Percentiles rank a stretch among this genome's conserved stretches.
These are phyloP conservation scores for Favolaschia claudopus DNA, from an alignment of 768 basidiomycete genomes.

Conservation along the genomic window DNA sequence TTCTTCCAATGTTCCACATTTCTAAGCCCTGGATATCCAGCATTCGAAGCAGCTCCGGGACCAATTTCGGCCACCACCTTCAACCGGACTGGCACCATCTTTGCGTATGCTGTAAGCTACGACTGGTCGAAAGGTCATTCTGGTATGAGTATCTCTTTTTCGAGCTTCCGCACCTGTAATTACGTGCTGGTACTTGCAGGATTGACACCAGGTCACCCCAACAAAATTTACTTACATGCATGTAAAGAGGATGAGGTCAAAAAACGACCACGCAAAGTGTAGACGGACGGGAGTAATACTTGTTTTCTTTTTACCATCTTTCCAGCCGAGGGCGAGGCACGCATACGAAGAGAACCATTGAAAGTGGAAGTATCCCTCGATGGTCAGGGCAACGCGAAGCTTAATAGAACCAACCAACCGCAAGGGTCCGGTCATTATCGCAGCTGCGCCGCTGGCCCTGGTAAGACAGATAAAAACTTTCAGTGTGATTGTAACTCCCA, in stretches of 20 bases:
- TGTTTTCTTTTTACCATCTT: not conserved
- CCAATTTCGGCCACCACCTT: conserved; percentile 18
- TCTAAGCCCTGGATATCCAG: conserved; percentile 40
- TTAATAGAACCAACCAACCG: too few relatives aligned
- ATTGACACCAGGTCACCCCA: conserved; percentile 56
- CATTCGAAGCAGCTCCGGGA: conserved; percentile 69
- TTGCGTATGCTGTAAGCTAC: not conserved
- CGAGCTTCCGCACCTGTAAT: not conserved
- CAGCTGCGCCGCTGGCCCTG: too few relatives aligned
- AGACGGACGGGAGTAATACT: not conserved
- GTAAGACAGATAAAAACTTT: too few relatives aligned
- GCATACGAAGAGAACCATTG: too few relatives aligned
- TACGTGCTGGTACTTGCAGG: not conserved
- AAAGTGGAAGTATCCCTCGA: too few relatives aligned
- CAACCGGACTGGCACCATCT: not conserved
- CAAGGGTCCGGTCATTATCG: too few relatives aligned
- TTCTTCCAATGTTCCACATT: conserved; percentile 13
- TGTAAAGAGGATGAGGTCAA: conserved; percentile 90
- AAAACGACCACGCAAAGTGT: conserved; percentile 60
- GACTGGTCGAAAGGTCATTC: not conserved
- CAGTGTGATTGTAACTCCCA: conserved; percentile 4
- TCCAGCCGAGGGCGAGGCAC: too few relatives aligned
- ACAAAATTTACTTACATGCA: conserved; percentile 85
- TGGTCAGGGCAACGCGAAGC: too few relatives aligned
- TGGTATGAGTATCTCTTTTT: too few relatives aligned